phyloP scores from a whole-genome alignment of 2,329 filamentous ascomycete species.

The Penicillium sp. region DNA sequence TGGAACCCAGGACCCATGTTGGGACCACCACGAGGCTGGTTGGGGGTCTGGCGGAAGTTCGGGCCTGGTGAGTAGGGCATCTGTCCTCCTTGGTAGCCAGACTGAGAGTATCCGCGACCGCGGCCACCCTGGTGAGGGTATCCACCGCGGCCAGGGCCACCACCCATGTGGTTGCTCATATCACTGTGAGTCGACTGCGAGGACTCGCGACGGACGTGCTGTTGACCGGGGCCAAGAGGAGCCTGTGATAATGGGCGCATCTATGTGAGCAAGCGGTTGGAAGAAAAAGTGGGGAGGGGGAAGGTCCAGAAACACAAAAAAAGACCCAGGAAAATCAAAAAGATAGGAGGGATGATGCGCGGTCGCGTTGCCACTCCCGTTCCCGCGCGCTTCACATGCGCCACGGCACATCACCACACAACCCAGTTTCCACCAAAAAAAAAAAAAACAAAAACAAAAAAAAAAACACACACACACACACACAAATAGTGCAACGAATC shows the following conservation, averaged over 20 bases:
- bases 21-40: slow-evolving; percentile 57
- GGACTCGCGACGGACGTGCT: slow-evolving; percentile 85
- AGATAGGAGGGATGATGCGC: slow-evolving; percentile 31
- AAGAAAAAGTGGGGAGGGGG: not conserved
- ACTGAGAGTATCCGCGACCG: slow-evolving; percentile 62
- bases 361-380: slow-evolving; percentile 15
- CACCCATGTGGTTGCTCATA: slow-evolving; percentile 63
- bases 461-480: slow-evolving; percentile 1
- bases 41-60: slow-evolving; percentile 58
- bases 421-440: not conserved
- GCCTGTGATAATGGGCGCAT: slow-evolving; percentile 71
- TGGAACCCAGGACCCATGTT: slow-evolving; percentile 61
- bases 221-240: slow-evolving; percentile 65
- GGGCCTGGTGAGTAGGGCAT: slow-evolving; percentile 62
- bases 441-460: slow-evolving; percentile 16
- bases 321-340: slow-evolving; percentile 15
- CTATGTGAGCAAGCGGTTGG: slow-evolving; percentile 56
- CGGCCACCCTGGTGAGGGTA: slow-evolving; percentile 61
- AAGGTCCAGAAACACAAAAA: slow-evolving; percentile 26
- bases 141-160: slow-evolving; percentile 61
- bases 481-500: not conserved
- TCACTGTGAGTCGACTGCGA: slow-evolving; percentile 82
- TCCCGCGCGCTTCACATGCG: slow-evolving; percentile 10
- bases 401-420: slow-evolving; percentile 5
- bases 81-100: slow-evolving; percentile 58